phyloP scores from a whole-genome alignment of 1,284 basidiomycete genomes.

The Papiliotrema flavescens region DNA sequence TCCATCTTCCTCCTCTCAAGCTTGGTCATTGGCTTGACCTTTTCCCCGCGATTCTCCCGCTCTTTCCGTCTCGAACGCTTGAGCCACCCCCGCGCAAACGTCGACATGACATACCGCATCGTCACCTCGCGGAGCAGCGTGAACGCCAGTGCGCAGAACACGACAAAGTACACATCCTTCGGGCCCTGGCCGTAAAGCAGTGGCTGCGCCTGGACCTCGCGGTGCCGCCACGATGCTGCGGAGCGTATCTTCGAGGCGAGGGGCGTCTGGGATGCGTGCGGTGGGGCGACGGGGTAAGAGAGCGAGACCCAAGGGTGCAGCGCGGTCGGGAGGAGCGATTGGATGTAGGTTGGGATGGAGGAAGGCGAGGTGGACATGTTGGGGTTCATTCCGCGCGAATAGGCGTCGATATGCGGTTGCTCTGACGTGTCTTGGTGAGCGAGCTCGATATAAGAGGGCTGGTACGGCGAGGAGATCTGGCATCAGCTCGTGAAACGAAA shows the following conservation, averaged over 20 bases:
- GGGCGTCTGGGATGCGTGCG: conserved; percentile 56
- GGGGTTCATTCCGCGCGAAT: neutral
- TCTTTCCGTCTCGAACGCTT: conserved; percentile 6
- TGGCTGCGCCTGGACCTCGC: conserved; percentile 52
- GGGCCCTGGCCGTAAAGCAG: conserved; percentile 61
- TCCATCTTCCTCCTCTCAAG: conserved; percentile 49
- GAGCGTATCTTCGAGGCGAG: conserved; percentile 46
- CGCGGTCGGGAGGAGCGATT: conserved; percentile 20
- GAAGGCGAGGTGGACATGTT: conserved; percentile 14
- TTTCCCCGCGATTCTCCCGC: conserved; percentile 3
- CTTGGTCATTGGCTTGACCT: conserved; percentile 8
- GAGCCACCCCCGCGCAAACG: conserved; percentile 71
- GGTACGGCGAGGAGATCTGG: too few species aligned
- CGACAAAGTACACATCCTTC: conserved; percentile 66
- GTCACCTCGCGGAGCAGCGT: conserved; percentile 71
- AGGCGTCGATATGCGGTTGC: too few species aligned
- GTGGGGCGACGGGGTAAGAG: conserved; percentile 56
- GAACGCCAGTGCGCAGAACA: conserved; percentile 71
- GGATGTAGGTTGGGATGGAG: conserved; percentile 9
- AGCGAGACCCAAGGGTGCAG: conserved; percentile 65
- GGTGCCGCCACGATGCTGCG: conserved; percentile 39
- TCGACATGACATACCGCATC: conserved; percentile 68
- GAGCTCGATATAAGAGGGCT: too few species aligned
- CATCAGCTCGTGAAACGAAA: neutral
- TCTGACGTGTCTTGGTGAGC: too few species aligned